A percentile compares a stretch with the other conserved stretches of the same genome.
Evolutionary conservation across 768 basidiomycete species (phyloP).

Genomic region (Boletellus emodensis): DNA sequence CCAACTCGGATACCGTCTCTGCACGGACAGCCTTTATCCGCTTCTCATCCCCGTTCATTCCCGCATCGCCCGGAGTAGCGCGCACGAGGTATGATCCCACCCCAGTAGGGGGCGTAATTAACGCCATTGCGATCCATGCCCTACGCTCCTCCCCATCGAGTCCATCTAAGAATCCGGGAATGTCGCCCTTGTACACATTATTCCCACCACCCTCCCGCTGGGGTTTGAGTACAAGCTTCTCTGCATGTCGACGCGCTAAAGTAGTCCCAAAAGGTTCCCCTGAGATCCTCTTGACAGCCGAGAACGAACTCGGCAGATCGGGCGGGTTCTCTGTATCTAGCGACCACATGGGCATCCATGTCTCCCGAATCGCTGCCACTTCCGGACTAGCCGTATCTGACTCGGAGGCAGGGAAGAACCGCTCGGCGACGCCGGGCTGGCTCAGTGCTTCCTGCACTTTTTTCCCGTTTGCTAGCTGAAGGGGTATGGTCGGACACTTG

Average conservation of each 20-base stretch:
- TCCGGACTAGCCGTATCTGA: slow-evolving; percentile 17
- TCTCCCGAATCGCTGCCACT: slow-evolving; percentile 56
- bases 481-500: slow-evolving; percentile 86
- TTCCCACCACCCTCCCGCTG: slow-evolving; percentile 99
- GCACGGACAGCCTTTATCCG: slow-evolving; percentile 40
- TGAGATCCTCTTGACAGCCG: neutral
- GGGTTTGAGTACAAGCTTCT: slow-evolving; percentile 83
- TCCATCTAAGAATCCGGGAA: slow-evolving; percentile 68
- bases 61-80: slow-evolving; percentile 34
- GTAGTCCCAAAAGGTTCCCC: slow-evolving; percentile 21
- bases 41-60: neutral
- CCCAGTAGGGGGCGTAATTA: slow-evolving; percentile 75
- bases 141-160: slow-evolving; percentile 59
- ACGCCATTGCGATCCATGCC: slow-evolving; percentile 95
- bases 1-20: slow-evolving; percentile 85
- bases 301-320: neutral
- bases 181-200: slow-evolving; percentile 84
- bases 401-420: slow-evolving; percentile 51
- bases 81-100: slow-evolving; percentile 73
- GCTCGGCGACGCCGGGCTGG: slow-evolving; percentile 66
- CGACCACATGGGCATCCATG: slow-evolving; percentile 89
- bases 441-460: slow-evolving; percentile 90
- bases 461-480: slow-evolving; percentile 95
- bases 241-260: slow-evolving; percentile 31
- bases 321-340: slow-evolving; percentile 37